A percentile compares a stretch with the other conserved stretches of the same genome.
phyloP scores from a whole-genome alignment of 2,329 filamentous ascomycete genomes.

The Stagonosporopsis tanaceti region DNA sequence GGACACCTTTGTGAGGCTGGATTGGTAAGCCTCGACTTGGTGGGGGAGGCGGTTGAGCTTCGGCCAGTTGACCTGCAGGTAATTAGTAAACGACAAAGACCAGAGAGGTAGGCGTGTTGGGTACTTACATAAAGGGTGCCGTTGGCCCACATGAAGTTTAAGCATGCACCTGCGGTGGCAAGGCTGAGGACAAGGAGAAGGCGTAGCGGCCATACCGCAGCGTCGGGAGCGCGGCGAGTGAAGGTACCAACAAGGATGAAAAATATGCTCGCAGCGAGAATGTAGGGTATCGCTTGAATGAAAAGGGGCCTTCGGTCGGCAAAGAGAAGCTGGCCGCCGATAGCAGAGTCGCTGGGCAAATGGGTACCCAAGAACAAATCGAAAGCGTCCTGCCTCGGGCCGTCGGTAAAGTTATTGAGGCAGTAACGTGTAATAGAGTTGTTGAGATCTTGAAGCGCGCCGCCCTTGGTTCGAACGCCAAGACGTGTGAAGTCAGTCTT shows the following conservation, averaged over 20 bases:
- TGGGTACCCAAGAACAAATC: slow-evolving; percentile 93
- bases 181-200: slow-evolving; percentile 84
- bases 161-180: slow-evolving; percentile 72
- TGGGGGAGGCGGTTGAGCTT: slow-evolving; percentile 90
- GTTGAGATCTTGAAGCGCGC: slow-evolving; percentile 83
- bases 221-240: slow-evolving; percentile 74
- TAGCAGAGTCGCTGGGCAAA: slow-evolving; percentile 74
- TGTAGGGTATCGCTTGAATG: slow-evolving; percentile 92
- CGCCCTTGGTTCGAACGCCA: slow-evolving; percentile 84
- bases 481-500: slow-evolving; percentile 99
- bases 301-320: slow-evolving; percentile 83
- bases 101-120: not conserved
- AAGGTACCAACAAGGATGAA: slow-evolving; percentile 79
- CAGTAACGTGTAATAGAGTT: slow-evolving; percentile 91
- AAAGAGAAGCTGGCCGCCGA: slow-evolving; percentile 78
- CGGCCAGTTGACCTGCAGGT: slow-evolving; percentile 89
- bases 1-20: slow-evolving; percentile 81
- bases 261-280: slow-evolving; percentile 85
- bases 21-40: slow-evolving; percentile 86
- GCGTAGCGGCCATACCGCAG: slow-evolving; percentile 80
- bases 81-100: slow-evolving; percentile 19
- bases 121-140: slow-evolving; percentile 91
- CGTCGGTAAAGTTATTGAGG: slow-evolving; percentile 93
- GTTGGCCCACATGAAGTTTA: slow-evolving; percentile 80
- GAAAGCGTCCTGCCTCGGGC: slow-evolving; percentile 92